Evolutionary conservation across 2,329 filamentous ascomycete species (phyloP).

Genomic region (Calonectria pauciramosa): DNA sequence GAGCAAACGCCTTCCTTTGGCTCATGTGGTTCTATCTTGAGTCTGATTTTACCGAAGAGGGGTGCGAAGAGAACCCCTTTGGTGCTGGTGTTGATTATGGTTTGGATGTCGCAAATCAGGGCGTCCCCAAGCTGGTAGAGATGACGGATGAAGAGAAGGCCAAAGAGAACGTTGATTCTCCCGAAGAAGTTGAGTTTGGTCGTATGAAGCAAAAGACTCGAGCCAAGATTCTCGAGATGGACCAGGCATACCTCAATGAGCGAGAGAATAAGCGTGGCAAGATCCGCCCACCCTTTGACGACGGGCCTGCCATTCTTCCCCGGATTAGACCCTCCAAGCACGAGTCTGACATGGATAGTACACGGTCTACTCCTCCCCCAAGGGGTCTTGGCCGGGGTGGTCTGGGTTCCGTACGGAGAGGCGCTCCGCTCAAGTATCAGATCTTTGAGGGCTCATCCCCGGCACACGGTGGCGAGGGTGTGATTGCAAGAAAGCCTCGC

Average conservation of each 20-base stretch:
- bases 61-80: constrained; percentile 91
- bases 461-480: constrained; percentile 67
- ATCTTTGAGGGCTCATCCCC: constrained; percentile 74
- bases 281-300: constrained; percentile 57
- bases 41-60: constrained; percentile 91
- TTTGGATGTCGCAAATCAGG: constrained; percentile 75
- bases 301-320: constrained; percentile 71
- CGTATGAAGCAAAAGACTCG: constrained; percentile 80
- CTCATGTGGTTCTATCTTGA: constrained; percentile 99
- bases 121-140: constrained; percentile 75
- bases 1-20: constrained; percentile 93
- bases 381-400: constrained; percentile 46
- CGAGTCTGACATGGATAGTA: constrained; percentile 62
- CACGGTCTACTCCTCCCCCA: constrained; percentile 59
- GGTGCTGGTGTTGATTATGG: constrained; percentile 78
- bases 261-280: constrained; percentile 71
- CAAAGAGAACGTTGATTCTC: constrained; percentile 81
- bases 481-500: constrained; percentile 74
- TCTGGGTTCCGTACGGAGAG: constrained; percentile 53
- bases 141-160: constrained; percentile 76
- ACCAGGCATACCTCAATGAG: constrained; percentile 77
- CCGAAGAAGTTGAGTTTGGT: constrained; percentile 78
- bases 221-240: constrained; percentile 80
- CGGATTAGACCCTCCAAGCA: constrained; percentile 75
- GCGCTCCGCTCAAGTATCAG: constrained; percentile 69